Evolutionary conservation across 164 flowering plant genomes (phyloP), one percentile per base, ranked within the genome.

Genomic region (Stephania cephalantha): DNA sequence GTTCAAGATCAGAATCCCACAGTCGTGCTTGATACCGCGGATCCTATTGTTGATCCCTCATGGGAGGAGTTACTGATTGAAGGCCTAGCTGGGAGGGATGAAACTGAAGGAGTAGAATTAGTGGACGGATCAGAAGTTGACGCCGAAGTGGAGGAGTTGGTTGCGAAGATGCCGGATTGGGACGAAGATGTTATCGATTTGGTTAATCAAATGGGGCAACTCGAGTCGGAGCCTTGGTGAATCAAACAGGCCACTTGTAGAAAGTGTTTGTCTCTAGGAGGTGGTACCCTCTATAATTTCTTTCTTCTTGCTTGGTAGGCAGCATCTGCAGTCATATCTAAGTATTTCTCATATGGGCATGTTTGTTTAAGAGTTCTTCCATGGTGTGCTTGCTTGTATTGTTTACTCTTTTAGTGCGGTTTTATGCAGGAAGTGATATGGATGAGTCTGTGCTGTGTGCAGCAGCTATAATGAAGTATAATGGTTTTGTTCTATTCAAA

Each of bases 31-130:
- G 63, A 18, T 55, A 42, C 77, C 9, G 73, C 42, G 67, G 82
- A 68, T 46, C 71, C 65, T 4, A 48, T 74, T 29, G 68, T 84
- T 61, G 83, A 73, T 68, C 30, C 76, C 63, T 69, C 79, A 0
- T 88, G 85, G 91, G 85, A 85, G 77, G 86, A 86, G 13, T 42
- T 88, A 9, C 72, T 88, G 35, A 72, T 12, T 66, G 88, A 83
- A 15, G 86, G 84, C 46, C 46, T 83, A 35, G 55, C 81, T 0
- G 72, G 65, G 22, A 86, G 73, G 5, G 44, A 84, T 45, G 74
- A 74, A 10, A 86, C 71, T 50, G 87, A 81, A 44, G 87, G 80
- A 45, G 71, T 42, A 4, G 63, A 55, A 55, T 68, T 78, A 5
- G 84, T 66, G 18, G 81, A 80, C 75, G 79, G 72, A 46, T 46